Base-by-base conservation (phyloP, 2,329 filamentous ascomycete genomes). In the Colletotrichum liriopes region DNA sequence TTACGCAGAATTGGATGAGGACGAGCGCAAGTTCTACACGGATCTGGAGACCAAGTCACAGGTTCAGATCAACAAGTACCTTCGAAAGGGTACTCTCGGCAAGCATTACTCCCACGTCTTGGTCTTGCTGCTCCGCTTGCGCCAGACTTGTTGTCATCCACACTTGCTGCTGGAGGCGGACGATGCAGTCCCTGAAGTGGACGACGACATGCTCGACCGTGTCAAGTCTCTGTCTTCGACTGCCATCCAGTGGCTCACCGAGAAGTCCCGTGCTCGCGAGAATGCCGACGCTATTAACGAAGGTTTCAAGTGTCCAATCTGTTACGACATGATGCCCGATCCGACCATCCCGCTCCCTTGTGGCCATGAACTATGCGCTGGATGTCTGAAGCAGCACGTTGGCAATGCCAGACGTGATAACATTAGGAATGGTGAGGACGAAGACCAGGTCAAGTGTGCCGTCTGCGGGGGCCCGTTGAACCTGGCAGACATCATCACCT, bases 321-420 rank as follows among this genome's bases (percentile, higher is more conserved):
- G 95, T 79, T 92, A 93, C 71, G 95, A 98, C 77, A 91, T 86
- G 2, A 90, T 92, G 8, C 86, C 88, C 18, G 95, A 95, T 26
- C 73, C 93, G 94, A 0, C 89, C 89, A 3, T 93, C 97, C 74
- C 92, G 95, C 86, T 94, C 63, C 94, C 94, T 1, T 98, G 95
- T 77, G 95, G 95, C 2, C 95, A 98, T 78, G 90, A 92, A 72
- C 91, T 91, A 32, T 98, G 95, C 81, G 84, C 88, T 1, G 92
- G 95, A 74, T 98, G 95, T 78, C 91, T 96, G 73, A 87, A 90
- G 7, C 90, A 88, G 66, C 87, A 97, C 58, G 86, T 87, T 0
- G 93, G 94, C 73, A 90, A 83, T 54, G 82, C 91, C 4, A 82
- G 86, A 1, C 84, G 86, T 65, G 85, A 84, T 20, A 86, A 85